Base-by-base conservation (phyloP, 257 asterid species). In the Apocynum venetum region DNA sequence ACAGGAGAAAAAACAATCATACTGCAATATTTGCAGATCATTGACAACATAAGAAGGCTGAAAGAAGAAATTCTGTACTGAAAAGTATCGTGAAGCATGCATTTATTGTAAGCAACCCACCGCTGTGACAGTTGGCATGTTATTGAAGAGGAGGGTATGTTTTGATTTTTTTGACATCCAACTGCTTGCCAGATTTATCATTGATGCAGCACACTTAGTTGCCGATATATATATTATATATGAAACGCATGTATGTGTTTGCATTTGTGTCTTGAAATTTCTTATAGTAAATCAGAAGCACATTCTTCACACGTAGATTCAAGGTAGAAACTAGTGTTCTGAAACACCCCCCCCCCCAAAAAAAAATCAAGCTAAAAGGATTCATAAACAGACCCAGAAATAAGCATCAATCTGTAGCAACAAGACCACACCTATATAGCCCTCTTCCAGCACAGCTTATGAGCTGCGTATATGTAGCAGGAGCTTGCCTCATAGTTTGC, bases 381-480 rank as follows among this genome's bases (percentile, higher is more conserved):
- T 66, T 25, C 47, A 10, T 10, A 75, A 74, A 49, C 56, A 55
- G 56, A 55, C 51, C 67, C 59, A 72, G 69, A 52, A 80, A 74
- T 19, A 65, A 74, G 69, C 53, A 70, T 48, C 43, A 47, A 68
- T 52, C 76, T n/a, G 56, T 61, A 63, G 72, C 66, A 71, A 80
- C 56, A 79, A 69, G 83, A 83, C 78, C 91, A 83, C 77, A 91
- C 98, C 98, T 91, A 75, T 88, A 88, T 67, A 93, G 88, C 77
- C 92, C 96, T 81, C 95, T 85, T 87, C 89, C 89, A 12, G 94
- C 89, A 77, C 83, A 82, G 82, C 74, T 83, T 82, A 90, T 83
- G 72, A 83, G 73, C 82, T 86, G 91, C 63, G 83, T 75, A 85
- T 88, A 84, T 74, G 82, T 79, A 76, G 95, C 89, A 12, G 91